phyloP scores from a whole-genome alignment of 768 basidiomycete species.

The Russula sp. region DNA sequence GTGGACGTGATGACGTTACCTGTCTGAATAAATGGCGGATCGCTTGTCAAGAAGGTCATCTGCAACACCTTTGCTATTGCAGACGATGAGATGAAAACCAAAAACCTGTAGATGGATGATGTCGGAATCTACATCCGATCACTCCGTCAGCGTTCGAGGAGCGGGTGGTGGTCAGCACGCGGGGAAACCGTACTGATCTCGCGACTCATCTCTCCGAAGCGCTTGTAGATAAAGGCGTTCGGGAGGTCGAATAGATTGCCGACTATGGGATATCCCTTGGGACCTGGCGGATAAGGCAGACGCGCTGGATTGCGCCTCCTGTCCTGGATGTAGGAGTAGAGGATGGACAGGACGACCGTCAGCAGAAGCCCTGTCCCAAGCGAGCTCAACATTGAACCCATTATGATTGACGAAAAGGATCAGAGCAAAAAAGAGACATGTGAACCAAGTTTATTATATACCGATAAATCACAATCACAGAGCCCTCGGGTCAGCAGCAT shows the following conservation, averaged over 20 bases:
- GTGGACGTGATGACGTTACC: constrained; percentile 1
- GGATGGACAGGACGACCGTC: neutral
- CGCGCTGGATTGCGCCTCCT: constrained; percentile 17
- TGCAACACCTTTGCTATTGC: constrained; percentile 30
- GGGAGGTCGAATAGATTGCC: constrained; percentile 24
- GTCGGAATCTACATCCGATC: constrained; percentile 23
- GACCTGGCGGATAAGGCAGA: constrained; percentile 24
- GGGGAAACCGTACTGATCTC: constrained; percentile 7
- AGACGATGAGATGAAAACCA: constrained; percentile 27
- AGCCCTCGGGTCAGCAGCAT: too few species aligned
- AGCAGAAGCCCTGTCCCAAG: constrained; percentile 3
- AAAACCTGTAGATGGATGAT: constrained; percentile 27
- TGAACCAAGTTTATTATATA: neutral
- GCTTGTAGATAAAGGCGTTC: constrained; percentile 20
- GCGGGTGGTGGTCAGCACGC: too few species aligned
- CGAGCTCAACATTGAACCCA: constrained; percentile 5
- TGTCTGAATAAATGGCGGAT: constrained; percentile 33
- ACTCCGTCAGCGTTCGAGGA: neutral
- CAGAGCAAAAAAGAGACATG: neutral
- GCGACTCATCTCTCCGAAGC: constrained; percentile 18
- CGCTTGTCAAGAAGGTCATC: constrained; percentile 34
- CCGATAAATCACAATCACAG: too few species aligned
- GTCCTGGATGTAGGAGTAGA: constrained; percentile 13
- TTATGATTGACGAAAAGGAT: neutral
- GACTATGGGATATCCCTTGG: constrained; percentile 22